Evolutionary conservation across 495 filamentous ascomycete genomes (phyloP).

Genomic region (Apodospora peruviana): DNA sequence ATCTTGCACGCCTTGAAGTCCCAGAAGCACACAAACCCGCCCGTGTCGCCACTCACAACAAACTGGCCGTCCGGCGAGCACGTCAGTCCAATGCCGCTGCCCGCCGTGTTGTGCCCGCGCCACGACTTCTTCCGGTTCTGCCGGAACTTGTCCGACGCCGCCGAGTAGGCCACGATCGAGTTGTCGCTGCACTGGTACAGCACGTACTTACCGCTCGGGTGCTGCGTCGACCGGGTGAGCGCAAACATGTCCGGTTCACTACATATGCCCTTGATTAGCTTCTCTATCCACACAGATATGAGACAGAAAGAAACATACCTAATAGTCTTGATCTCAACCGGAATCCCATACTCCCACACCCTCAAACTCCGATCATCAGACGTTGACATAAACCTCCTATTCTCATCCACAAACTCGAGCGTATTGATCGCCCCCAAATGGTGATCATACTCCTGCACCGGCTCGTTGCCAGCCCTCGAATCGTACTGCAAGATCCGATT

Average conservation of each 20-base stretch:
- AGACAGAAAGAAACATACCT: slow-evolving; percentile 16
- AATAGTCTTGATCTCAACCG: slow-evolving; percentile 55
- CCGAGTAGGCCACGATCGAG: slow-evolving; percentile 92
- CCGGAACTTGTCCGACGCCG: slow-evolving; percentile 78
- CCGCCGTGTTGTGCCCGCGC: slow-evolving; percentile 90
- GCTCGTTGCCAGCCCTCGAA: slow-evolving; percentile 65
- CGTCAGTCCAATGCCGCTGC: slow-evolving; percentile 84
- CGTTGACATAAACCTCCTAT: slow-evolving; percentile 94
- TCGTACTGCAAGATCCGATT: slow-evolving; percentile 99
- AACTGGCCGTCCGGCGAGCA: slow-evolving; percentile 90
- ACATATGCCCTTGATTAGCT: slow-evolving; percentile 65
- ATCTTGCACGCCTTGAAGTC: slow-evolving; percentile 99
- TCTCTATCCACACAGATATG: slow-evolving; percentile 1
- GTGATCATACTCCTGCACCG: slow-evolving; percentile 97
- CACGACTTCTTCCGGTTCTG: slow-evolving; percentile 97
- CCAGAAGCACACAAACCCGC: slow-evolving; percentile 91
- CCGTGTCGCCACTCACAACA: slow-evolving; percentile 75
- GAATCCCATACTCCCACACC: slow-evolving; percentile 97
- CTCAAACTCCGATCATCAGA: slow-evolving; percentile 93
- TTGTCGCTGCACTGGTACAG: slow-evolving; percentile 91
- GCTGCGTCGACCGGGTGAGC: slow-evolving; percentile 71
- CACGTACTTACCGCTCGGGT: slow-evolving; percentile 88
- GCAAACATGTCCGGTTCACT: slow-evolving; percentile 97
- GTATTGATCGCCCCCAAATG: slow-evolving; percentile 97
- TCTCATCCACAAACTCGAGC: slow-evolving; percentile 91